Evolutionary conservation across 768 basidiomycete genomes (phyloP).

Genomic region (Lepiota subincarnata): DNA sequence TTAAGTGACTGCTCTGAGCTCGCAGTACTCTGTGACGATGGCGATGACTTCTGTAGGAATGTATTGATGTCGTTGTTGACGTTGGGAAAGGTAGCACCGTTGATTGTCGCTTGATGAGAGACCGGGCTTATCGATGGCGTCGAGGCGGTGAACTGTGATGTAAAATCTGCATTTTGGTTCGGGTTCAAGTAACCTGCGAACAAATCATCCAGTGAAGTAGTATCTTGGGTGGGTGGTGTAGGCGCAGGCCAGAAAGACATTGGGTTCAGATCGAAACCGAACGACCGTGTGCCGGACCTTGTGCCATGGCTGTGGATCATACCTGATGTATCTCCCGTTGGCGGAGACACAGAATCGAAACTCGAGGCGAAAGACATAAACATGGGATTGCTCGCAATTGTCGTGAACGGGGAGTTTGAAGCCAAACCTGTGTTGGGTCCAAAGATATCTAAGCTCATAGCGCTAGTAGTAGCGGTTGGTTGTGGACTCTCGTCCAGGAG

Average conservation of each 20-base stretch:
- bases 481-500: slow-evolving; percentile 58
- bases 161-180: slow-evolving; percentile 25
- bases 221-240: slow-evolving; percentile 27
- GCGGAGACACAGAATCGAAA: slow-evolving; percentile 41
- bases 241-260: slow-evolving; percentile 43
- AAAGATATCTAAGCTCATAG: slow-evolving; percentile 59
- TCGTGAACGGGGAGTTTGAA: slow-evolving; percentile 58
- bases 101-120: slow-evolving; percentile 36
- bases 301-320: neutral
- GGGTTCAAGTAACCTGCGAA: slow-evolving; percentile 35
- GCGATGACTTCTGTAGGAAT: slow-evolving; percentile 19
- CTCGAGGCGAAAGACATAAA: slow-evolving; percentile 77
- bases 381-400: slow-evolving; percentile 78
- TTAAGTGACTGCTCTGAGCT: slow-evolving; percentile 32
- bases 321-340: slow-evolving; percentile 12
- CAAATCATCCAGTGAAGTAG: slow-evolving; percentile 41
- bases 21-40: slow-evolving; percentile 26
- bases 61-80: slow-evolving; percentile 8
- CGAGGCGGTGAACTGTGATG: slow-evolving; percentile 27
- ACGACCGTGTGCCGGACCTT: slow-evolving; percentile 19
- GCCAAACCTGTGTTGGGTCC: slow-evolving; percentile 48
- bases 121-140: slow-evolving; percentile 52
- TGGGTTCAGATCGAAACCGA: slow-evolving; percentile 44
- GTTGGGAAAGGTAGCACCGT: slow-evolving; percentile 16
- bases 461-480: slow-evolving; percentile 49